Conservation (phyloP, 495 filamentous ascomycete genomes). For the Penicillium pancosmium region DNA sequence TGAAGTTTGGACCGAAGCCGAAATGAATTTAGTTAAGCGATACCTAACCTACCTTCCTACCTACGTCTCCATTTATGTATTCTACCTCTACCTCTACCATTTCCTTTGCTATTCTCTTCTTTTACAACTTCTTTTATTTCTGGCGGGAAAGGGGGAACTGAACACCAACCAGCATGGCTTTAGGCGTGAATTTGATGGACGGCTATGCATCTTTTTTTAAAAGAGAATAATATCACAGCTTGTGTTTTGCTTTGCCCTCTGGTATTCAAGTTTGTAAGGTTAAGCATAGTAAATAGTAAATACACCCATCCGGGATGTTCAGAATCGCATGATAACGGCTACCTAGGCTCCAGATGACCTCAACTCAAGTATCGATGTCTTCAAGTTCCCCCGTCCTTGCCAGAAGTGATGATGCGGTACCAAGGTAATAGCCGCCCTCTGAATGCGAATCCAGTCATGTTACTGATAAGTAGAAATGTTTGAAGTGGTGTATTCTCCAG, state of each 20-base stretch:
- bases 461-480: too few species aligned
- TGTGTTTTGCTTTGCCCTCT: constrained; percentile 3
- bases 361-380: too few species aligned
- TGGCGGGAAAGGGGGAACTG: not conserved
- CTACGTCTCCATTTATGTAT: constrained; percentile 23
- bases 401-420: too few species aligned
- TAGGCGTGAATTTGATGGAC: constrained; percentile 14
- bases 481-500: too few species aligned
- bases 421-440: too few species aligned
- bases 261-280: not conserved
- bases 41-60: constrained; percentile 3
- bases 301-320: too few species aligned
- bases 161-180: constrained; percentile 16
- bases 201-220: constrained; percentile 10
- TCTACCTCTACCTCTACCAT: constrained; percentile 15
- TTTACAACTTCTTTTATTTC: not conserved
- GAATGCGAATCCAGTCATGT: too few species aligned
- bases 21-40: constrained; percentile 26
- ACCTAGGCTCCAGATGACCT: too few species aligned
- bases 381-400: too few species aligned
- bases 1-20: constrained; percentile 44
- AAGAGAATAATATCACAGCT: constrained; percentile 17
- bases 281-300: too few species aligned
- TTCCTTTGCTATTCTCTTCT: constrained; percentile 2
- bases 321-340: too few species aligned